Base-by-base conservation (phyloP, 2,329 filamentous ascomycete species). In the Stachybotrys chlorohalonatus region DNA sequence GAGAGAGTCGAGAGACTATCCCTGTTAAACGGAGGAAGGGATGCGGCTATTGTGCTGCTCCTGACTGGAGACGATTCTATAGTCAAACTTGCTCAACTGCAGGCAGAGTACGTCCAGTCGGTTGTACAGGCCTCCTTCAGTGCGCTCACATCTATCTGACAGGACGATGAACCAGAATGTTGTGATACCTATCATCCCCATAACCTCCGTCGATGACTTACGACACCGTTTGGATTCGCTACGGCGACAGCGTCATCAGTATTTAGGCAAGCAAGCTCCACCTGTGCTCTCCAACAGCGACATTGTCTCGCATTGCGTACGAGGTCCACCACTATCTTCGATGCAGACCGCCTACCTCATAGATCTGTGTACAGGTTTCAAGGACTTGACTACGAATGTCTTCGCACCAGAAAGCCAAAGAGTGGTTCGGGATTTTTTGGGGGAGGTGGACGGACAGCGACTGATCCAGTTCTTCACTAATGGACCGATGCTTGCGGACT, bases 31-130 rank as follows among this genome's bases (percentile, higher is more conserved):
- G 73, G 70, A 24, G 70, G 70, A 3, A 63, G 61, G 54, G 66
- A 73, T 54, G 61, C 68, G 9, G 76, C 68, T n/a, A 62, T 78
- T 31, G 51, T 81, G 15, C 74, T 80, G 53, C 64, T 81, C 15
- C 58, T 80, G 47, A 62, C 64, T 46, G 64, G 67, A 5, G 57
- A 61, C 11, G 63, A 59, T 11, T 54, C 67, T 32, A 68, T 72
- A 60, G 61, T 64, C 31, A 52, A 62, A 1, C 70, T 77, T 53
- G 71, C 73, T 65, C 65, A 63, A 15, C 62, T 82, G 42, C 77
- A 82, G 52, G 64, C 74, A 51, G 63, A 72, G 75, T 79, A 62
- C 59, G 71, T 53, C 46, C 6, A 16, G 8, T n/a, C 9, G 46
- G 2, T 13, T 42, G 36, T 13, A 9, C 9, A 42, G 24, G 24